Evolutionary conservation across 2,329 filamentous ascomycete genomes (phyloP).

Genomic region (Hypoxylon sp.): DNA sequence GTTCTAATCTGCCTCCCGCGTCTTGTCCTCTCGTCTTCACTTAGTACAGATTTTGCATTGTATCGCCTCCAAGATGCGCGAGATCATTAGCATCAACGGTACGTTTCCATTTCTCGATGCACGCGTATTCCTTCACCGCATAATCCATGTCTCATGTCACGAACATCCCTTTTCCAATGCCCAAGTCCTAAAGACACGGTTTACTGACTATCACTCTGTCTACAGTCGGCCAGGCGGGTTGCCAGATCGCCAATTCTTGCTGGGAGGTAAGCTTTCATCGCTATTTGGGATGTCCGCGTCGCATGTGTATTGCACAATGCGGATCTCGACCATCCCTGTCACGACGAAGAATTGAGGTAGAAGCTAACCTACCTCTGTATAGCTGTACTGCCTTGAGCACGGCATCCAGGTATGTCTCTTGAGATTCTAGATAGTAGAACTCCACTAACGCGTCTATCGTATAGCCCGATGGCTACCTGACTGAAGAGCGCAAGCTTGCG

Average conservation of each 20-base stretch:
- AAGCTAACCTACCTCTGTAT: slow-evolving; percentile 49
- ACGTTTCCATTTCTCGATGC: slow-evolving; percentile 59
- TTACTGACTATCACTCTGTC: slow-evolving; percentile 66
- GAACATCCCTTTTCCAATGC: slow-evolving; percentile 42
- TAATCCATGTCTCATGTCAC: slow-evolving; percentile 48
- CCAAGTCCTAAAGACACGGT: slow-evolving; percentile 25
- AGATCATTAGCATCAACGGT: slow-evolving; percentile 99
- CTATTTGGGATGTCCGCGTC: slow-evolving; percentile 7
- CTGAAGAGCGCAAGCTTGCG: slow-evolving; percentile 94
- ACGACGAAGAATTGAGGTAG: slow-evolving; percentile 45
- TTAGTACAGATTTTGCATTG: slow-evolving; percentile 52
- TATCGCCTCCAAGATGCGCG: slow-evolving; percentile 83
- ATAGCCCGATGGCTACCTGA: slow-evolving; percentile 98
- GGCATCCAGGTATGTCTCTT: slow-evolving; percentile 87
- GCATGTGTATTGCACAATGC: slow-evolving; percentile 19
- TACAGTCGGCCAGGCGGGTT: slow-evolving; percentile 99
- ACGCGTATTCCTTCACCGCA: slow-evolving; percentile 62
- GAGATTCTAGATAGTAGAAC: slow-evolving; percentile 17
- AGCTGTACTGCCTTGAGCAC: slow-evolving; percentile 99
- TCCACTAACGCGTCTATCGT: slow-evolving; percentile 49
- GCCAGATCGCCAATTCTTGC: slow-evolving; percentile 99
- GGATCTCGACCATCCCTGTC: slow-evolving; percentile 30
- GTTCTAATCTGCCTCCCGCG: slow-evolving; percentile 43
- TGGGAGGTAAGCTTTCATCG: slow-evolving; percentile 88
- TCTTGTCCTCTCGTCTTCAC: slow-evolving; percentile 47